Base-by-base conservation (phyloP, 2,329 filamentous ascomycete genomes). In the Hymenoscyphus albidus region DNA sequence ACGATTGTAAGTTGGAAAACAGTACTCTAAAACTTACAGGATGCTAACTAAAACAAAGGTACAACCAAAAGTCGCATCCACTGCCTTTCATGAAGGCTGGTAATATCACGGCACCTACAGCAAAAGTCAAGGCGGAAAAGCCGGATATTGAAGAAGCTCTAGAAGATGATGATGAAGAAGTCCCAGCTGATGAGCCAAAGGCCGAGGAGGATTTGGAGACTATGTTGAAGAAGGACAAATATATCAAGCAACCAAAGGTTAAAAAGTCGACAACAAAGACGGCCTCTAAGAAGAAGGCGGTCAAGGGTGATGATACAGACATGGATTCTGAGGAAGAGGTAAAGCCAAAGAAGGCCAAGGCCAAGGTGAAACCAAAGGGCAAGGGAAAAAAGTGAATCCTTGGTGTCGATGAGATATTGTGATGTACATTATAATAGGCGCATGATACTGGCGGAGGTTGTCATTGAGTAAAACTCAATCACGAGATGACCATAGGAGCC, bases 131-230 rank as follows among this genome's bases (percentile, higher is more conserved):
- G 72, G 80, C 82, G 51, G 80, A 86, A 32, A 87, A 87, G 67
- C 96, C 95, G 0, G 95, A 99, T 78, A 83, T 99, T 39, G 95
- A 99, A 78, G 95, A 99, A 78, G 95, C 93, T 1, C 89, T 99
- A 62, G 93, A 98, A 71, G 93, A 92, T 5, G 94, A 96, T 57
- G 86, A 86, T 55, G 90, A 88, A 22, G 88, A 83, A n/a, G 87
- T 88, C 40, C 78, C 86, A 0, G 79, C 78, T 16, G 79, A 81
- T 14, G 77, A 79, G n/a, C 76, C 80, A 2, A 84, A 79, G 1
- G 85, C 87, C 54, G 86, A 83, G 1, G 88, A 88, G 0, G 90
- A 91, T 3, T 89, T 92, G 13, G 90, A 93, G 62, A 80, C 88
- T n/a, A 92, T 96, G 75, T 77, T 98, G 61, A 92, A 90, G 74